Evolutionary conservation across 768 basidiomycete genomes (phyloP), one percentile per base, ranked within the genome.

Genomic region (Phlegmacium glaucopus): DNA sequence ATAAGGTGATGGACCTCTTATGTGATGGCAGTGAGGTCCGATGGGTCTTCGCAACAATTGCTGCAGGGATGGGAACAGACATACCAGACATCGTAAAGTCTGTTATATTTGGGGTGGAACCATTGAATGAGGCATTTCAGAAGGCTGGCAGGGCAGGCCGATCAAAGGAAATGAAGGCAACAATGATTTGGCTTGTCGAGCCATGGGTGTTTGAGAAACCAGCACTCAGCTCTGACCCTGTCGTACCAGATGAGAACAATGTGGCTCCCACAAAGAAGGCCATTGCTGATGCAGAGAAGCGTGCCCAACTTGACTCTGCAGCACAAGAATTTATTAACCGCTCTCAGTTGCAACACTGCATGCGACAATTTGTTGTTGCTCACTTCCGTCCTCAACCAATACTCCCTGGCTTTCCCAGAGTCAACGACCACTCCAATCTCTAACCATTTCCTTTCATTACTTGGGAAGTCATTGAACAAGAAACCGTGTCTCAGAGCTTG

Each of bases 141-240:
- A 45, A 52, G 18, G 51, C 48, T 9, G 52, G 52, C 6, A 35
- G 44, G 13, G 49, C 44, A 36, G 49, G 52, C 6, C 26, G 45
- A n/a, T 25, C 37, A 4, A 12, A 7, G 26, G 12, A 30, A 7
- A 7, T 47, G 4, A 18, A 50, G 12, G 52, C 48, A 2, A 28
- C 5, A 16, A 45, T 50, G 48, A 50, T 54, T 4, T 54, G 52
- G 52, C 4, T 54, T 38, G 40, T 54, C 12, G 52, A 54, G 41
- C 47, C 43, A 3, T 54, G 52, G 52, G 52, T 41, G 11, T 47
- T 50, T 35, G 29, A 52, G 7, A 10, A 9, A 12, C 25, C 26
- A n/a, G n/a, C n/a, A n/a, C n/a, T n/a, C n/a, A n/a, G n/a, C n/a
- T n/a, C n/a, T n/a, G n/a, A n/a, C 27, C 32, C 9, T 15, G 34